Base-by-base conservation (phyloP, 331 rosid genomes). In the Phaseolus coccineus region DNA sequence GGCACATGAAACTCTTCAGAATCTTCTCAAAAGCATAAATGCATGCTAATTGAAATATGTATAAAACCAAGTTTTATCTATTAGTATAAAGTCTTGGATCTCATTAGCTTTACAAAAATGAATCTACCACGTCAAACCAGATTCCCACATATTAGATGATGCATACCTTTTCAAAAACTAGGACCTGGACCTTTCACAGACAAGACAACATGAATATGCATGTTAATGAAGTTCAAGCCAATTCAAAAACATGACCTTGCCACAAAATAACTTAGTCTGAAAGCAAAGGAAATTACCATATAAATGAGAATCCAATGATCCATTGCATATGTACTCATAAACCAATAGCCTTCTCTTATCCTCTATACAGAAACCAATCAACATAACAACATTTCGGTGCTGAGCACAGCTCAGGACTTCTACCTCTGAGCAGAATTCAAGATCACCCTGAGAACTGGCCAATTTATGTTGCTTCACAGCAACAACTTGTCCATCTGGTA, bases 391-490 rank as follows among this genome's bases (percentile, higher is more conserved):
- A 82, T 93, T 93, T 31, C 97, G 88, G 71, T 93, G 97, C 86
- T 93, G 97, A 22, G 97, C 97, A 80, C 97, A 93, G 75, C 96
- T 93, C 47, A 93, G 84, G 68, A 93, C 97, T 87, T 93, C 97
- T 8, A 93, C 97, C 84, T 93, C 97, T 0, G 97, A 91, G 76
- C 97, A 93, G 74, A 93, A 93, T 46, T 93, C 97, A 55, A 42
- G 78, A 83, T 93, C 97, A 59, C 97, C 97, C 78, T 93, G 97
- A 53, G 97, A 91, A 82, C 97, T 93, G 33, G 97, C 97, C 78
- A 93, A 87, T 83, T 89, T 93, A 82, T 93, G 97, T 82, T 93
- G 97, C 88, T 93, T 93, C 66, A 93, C 97, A 72, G 97, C 97
- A 77, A 93, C 87, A 47, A 89, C 92, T 85, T 93, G 96, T 47